Evolutionary conservation across 2,329 filamentous ascomycete genomes (phyloP).

Genomic region (Xylariaceae sp.): DNA sequence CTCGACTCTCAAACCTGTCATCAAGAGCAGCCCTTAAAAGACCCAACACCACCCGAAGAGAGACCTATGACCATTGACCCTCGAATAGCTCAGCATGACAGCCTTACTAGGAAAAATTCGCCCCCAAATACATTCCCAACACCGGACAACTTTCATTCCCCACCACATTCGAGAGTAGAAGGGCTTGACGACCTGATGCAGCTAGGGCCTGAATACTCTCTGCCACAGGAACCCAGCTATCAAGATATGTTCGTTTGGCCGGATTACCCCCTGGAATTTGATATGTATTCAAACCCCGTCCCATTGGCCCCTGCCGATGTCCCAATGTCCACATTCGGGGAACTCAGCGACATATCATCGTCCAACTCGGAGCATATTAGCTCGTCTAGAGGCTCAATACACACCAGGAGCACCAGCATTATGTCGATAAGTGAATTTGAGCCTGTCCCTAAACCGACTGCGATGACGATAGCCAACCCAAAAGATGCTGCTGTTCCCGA

Average conservation of each 20-base stretch:
- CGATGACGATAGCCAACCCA: conserved; percentile 26
- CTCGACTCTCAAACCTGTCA: conserved; percentile 29
- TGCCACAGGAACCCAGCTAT: conserved; percentile 35
- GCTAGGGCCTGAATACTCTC: conserved; percentile 34
- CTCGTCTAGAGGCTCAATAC: conserved; percentile 41
- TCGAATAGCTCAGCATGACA: conserved; percentile 28
- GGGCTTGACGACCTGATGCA: conserved; percentile 42
- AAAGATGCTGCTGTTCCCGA: conserved; percentile 37
- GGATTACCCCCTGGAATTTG: conserved; percentile 41
- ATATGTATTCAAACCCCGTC: conserved; percentile 36
- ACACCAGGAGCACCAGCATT: conserved; percentile 46
- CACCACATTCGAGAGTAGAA: conserved; percentile 35
- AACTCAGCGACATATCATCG: conserved; percentile 40
- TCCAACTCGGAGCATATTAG: conserved; percentile 41
- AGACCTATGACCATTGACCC: conserved; percentile 29
- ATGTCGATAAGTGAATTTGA: conserved; percentile 40
- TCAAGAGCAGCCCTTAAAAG: conserved; percentile 22
- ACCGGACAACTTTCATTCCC: conserved; percentile 34
- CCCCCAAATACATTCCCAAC: conserved; percentile 33
- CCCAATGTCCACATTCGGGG: conserved; percentile 35
- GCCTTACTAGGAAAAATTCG: conserved; percentile 27
- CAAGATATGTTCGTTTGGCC: conserved; percentile 44
- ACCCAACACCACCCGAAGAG: conserved; percentile 28
- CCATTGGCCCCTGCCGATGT: conserved; percentile 34
- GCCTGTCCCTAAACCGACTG: conserved; percentile 28